Conservation (phyloP, 2,329 filamentous ascomycete genomes). For the Cladophialophora immunda region DNA sequence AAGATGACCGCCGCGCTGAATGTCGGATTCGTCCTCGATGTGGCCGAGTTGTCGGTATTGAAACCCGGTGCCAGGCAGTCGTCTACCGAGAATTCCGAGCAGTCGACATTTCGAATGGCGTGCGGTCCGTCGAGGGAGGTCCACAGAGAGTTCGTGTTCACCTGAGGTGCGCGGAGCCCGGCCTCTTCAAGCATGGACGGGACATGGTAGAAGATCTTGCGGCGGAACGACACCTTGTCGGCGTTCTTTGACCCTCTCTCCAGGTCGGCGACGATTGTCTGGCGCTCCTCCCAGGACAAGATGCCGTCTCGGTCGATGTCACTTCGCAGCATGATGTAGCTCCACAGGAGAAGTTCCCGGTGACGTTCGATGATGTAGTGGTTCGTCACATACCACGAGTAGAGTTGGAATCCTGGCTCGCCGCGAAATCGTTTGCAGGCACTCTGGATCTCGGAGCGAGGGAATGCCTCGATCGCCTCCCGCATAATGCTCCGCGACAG, state of each 20-base stretch:
- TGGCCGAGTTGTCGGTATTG: slow-evolving; percentile 19
- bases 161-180: slow-evolving; percentile 31
- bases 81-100: slow-evolving; percentile 34
- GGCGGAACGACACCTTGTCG: slow-evolving; percentile 29
- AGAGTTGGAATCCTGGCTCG: slow-evolving; percentile 34
- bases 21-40: slow-evolving; percentile 27
- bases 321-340: slow-evolving; percentile 35
- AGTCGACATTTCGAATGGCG: slow-evolving; percentile 32
- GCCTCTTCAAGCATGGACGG: slow-evolving; percentile 30
- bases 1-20: slow-evolving; percentile 31
- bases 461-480: slow-evolving; percentile 35
- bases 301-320: slow-evolving; percentile 33
- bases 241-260: slow-evolving; percentile 30
- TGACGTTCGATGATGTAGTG: slow-evolving; percentile 36
- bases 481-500: slow-evolving; percentile 35
- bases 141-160: slow-evolving; percentile 35
- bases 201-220: slow-evolving; percentile 35
- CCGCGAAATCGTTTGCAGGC: slow-evolving; percentile 37
- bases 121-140: slow-evolving; percentile 35
- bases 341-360: slow-evolving; percentile 35
- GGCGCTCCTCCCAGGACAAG: slow-evolving; percentile 33
- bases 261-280: slow-evolving; percentile 30
- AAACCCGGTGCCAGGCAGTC: slow-evolving; percentile 28
- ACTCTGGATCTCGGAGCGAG: slow-evolving; percentile 32
- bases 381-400: slow-evolving; percentile 36